phyloP scores from a whole-genome alignment of 2,329 filamentous ascomycete species.

The Botrytis squamosa region DNA sequence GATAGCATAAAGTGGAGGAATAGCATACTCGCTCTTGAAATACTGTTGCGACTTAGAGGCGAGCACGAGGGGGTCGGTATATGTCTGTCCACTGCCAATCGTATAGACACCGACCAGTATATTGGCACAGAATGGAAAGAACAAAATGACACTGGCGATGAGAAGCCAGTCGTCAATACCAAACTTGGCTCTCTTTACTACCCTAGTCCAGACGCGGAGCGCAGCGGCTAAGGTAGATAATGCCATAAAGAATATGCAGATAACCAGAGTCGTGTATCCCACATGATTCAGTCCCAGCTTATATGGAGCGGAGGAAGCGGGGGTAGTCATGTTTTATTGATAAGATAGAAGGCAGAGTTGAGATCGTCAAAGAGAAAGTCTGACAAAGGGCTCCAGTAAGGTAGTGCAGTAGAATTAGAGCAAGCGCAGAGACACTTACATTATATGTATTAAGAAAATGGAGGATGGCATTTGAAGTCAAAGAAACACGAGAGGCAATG shows the following conservation, averaged over 20 bases:
- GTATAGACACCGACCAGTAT: not conserved
- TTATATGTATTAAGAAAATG: not conserved
- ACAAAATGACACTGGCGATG: not conserved
- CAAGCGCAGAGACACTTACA: not conserved
- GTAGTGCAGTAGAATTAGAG: not conserved
- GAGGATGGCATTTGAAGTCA: not conserved
- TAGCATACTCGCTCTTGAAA: conserved; percentile 4
- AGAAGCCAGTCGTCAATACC: conserved; percentile 1
- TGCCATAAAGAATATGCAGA: not conserved
- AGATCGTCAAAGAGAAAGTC: not conserved
- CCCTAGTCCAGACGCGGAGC: not conserved
- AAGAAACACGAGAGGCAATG: not conserved
- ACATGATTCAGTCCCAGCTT: not conserved
- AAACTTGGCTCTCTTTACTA: not conserved
- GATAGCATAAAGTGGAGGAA: not conserved
- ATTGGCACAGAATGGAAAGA: not conserved
- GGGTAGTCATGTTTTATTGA: not conserved
- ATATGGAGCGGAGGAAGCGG: not conserved
- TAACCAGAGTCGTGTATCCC: not conserved
- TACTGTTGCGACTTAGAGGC: not conserved
- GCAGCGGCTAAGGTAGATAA: not conserved
- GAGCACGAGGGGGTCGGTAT: not conserved
- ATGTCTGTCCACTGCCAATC: not conserved
- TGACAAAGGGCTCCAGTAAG: not conserved
- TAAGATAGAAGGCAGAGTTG: not conserved